Percentiles rank a stretch among this genome's conserved stretches.
Conservation (phyloP, 2,329 filamentous ascomycete genomes). For the Rhexocercosporidium sp. region DNA sequence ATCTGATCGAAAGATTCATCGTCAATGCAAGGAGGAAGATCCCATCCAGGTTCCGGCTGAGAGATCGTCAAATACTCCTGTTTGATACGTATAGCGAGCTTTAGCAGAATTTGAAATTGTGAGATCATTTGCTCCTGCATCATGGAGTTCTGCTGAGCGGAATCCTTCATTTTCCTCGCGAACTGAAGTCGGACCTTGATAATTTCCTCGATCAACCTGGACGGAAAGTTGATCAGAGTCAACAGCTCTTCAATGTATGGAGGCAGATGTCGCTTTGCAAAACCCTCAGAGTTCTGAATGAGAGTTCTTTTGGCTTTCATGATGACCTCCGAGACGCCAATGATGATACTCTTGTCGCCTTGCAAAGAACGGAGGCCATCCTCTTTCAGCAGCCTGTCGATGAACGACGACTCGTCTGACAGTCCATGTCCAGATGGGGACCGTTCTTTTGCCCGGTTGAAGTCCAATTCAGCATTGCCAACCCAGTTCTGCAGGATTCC, state of each 20-base stretch:
- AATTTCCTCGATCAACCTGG: constrained; percentile 93
- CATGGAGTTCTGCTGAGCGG: constrained; percentile 87
- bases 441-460: constrained; percentile 73
- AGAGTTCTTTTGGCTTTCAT: constrained; percentile 91
- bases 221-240: constrained; percentile 96
- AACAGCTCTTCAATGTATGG: constrained; percentile 96
- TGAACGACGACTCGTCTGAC: constrained; percentile 88
- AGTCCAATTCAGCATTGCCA: constrained; percentile 93
- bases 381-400: constrained; percentile 94
- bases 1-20: constrained; percentile 95
- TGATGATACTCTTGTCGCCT: constrained; percentile 84
- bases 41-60: constrained; percentile 89
- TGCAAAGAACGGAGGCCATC: constrained; percentile 92
- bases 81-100: constrained; percentile 91
- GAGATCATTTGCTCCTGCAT: constrained; percentile 98
- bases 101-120: constrained; percentile 92
- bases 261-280: constrained; percentile 87
- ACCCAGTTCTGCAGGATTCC: constrained; percentile 94
- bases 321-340: constrained; percentile 83
- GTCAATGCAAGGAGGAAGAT: constrained; percentile 93
- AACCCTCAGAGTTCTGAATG: constrained; percentile 83
- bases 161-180: constrained; percentile 94
- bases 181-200: constrained; percentile 91
- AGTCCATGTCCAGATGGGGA: constrained; percentile 75
- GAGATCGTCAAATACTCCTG: constrained; percentile 84